phyloP scores from a whole-genome alignment of 768 basidiomycete species.

The Pulveroboletus frians region DNA sequence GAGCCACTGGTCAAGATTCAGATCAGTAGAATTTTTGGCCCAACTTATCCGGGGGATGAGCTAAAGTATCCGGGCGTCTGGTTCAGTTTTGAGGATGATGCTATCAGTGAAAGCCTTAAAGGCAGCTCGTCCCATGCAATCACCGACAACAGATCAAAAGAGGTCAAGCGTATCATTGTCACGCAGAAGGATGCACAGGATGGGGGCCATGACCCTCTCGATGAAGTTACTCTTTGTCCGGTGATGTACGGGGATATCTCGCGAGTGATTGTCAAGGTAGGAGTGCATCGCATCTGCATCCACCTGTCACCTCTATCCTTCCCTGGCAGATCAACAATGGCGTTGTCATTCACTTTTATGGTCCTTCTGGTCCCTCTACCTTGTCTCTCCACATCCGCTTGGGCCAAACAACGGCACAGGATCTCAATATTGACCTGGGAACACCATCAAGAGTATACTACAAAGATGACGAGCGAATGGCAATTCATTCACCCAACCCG shows the following conservation, averaged over 20 bases:
- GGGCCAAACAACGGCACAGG: constrained; percentile 77
- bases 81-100: constrained; percentile 81
- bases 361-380: constrained; percentile 37
- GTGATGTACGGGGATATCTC: constrained; percentile 70
- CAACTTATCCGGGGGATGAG: constrained; percentile 75
- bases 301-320: not conserved
- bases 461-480: constrained; percentile 88
- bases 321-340: constrained; percentile 61
- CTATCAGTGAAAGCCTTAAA: constrained; percentile 50
- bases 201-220: constrained; percentile 60
- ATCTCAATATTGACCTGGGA: constrained; percentile 73
- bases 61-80: constrained; percentile 77
- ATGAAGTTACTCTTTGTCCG: constrained; percentile 61
- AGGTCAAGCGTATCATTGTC: constrained; percentile 72
- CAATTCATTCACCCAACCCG: constrained; percentile 58
- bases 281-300: not conserved
- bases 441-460: constrained; percentile 72
- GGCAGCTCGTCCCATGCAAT: constrained; percentile 32
- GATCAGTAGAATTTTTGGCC: constrained; percentile 73
- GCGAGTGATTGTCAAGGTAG: constrained; percentile 63
- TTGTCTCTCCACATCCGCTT: constrained; percentile 54
- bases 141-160: constrained; percentile 59
- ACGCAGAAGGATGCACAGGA: constrained; percentile 60
- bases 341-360: constrained; percentile 63
- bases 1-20: constrained; percentile 58